A percentile compares a stretch with the other conserved stretches of the same genome.
Conservation (phyloP, 2,329 filamentous ascomycete genomes). For the Curvularia sp. region DNA sequence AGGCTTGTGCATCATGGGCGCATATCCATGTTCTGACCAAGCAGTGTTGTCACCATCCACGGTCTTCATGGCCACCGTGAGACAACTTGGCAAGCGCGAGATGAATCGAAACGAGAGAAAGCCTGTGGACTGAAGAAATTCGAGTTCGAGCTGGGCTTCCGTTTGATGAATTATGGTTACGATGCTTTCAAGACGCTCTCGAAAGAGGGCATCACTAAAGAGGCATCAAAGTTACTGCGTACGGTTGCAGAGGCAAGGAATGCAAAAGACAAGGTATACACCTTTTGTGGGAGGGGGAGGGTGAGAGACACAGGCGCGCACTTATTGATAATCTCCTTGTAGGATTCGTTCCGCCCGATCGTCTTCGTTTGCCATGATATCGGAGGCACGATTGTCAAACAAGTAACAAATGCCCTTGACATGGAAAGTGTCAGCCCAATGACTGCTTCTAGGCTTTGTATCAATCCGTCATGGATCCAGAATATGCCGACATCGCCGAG, state of each 20-base stretch:
- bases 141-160: neutral
- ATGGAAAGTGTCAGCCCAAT: neutral
- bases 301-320: neutral
- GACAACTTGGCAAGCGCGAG: neutral
- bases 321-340: neutral
- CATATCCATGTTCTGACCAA: neutral
- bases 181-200: neutral
- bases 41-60: neutral
- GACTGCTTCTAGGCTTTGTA: neutral
- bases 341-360: neutral
- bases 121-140: neutral
- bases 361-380: neutral
- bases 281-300: neutral
- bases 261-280: neutral
- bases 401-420: neutral
- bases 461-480: neutral
- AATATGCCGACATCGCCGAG: neutral
- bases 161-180: conserved; percentile 1
- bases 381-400: neutral
- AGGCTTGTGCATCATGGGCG: neutral
- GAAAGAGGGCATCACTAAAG: neutral
- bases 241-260: neutral
- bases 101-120: neutral
- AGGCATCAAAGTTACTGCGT: neutral
- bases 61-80: neutral